These are phyloP conservation scores for Paecilomyces sp. DNA, from an alignment of 2,329 filamentous ascomycete species.

Conservation along the genomic window DNA sequence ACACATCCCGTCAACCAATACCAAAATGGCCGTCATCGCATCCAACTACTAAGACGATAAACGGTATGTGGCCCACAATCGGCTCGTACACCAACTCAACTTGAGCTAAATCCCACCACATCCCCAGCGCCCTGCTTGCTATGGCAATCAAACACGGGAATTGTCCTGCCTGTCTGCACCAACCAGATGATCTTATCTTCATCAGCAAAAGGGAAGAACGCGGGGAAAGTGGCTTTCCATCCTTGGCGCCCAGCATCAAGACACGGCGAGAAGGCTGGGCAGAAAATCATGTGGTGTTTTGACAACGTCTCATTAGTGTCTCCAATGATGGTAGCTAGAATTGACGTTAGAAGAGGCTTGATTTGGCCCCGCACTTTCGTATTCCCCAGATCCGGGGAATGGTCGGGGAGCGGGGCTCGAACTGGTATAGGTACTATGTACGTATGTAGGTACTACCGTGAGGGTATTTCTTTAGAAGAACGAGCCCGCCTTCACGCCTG, in stretches of 20 bases:
- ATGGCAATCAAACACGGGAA: neutral
- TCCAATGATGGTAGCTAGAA: too few relatives aligned
- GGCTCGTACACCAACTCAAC: neutral
- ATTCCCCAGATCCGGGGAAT: neutral
- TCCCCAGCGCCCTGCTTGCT: too few relatives aligned
- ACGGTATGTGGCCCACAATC: neutral
- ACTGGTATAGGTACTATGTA: neutral
- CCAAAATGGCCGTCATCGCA: neutral
- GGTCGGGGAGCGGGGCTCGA: neutral
- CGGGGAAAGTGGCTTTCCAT: neutral
- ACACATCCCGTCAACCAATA: too few relatives aligned
- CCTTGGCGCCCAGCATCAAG: neutral
- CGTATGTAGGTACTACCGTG: neutral
- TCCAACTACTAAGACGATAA: neutral
- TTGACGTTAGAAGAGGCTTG: too few relatives aligned
- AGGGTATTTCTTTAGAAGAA: too few relatives aligned
- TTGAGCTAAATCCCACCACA: neutral
- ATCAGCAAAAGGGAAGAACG: neutral
- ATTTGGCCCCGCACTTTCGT: neutral
- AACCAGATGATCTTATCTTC: neutral
- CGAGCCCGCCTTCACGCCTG: too few relatives aligned
- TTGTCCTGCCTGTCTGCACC: neutral
- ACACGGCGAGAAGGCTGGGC: neutral
- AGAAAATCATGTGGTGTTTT: too few relatives aligned
- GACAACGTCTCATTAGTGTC: too few relatives aligned